Evolutionary conservation across 352 stramenopile genomes (phyloP).

Genomic region (Phytophthora chlamydospora): DNA sequence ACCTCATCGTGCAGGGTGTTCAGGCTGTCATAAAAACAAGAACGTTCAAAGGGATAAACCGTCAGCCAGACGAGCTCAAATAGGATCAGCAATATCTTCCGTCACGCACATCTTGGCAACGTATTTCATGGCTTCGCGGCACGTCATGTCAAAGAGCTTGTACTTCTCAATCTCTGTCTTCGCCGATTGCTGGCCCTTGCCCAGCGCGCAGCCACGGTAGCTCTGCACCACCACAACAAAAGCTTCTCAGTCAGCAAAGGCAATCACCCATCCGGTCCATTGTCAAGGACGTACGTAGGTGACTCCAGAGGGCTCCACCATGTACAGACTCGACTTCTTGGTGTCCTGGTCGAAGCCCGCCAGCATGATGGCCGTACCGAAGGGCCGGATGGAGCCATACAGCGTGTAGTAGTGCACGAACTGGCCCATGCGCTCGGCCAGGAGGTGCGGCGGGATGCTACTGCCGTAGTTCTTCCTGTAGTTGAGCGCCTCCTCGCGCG

Average conservation of each 20-base stretch:
- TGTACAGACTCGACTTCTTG: conserved; percentile 90
- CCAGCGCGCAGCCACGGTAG: conserved; percentile 97
- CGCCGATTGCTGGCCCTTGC: conserved; percentile 97
- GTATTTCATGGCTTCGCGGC: conserved; percentile 97
- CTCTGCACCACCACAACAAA: conserved; percentile 63
- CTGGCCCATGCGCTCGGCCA: conserved; percentile 95
- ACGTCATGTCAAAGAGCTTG: conserved; percentile 94
- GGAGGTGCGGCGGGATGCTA: conserved; percentile 91
- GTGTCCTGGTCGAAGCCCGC: conserved; percentile 95
- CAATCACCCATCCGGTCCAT: not conserved
- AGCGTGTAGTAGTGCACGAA: conserved; percentile 99
- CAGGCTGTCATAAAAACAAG: conserved; percentile 61
- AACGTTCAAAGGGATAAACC: not conserved
- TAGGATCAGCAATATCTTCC: not conserved
- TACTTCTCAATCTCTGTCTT: conserved; percentile 99
- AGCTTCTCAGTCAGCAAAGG: conserved; percentile 6
- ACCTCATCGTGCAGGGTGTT: conserved; percentile 96
- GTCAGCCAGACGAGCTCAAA: conserved; percentile 1
- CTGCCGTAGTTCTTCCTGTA: conserved; percentile 98
- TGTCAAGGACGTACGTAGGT: conserved; percentile 68
- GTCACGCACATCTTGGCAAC: conserved; percentile 96
- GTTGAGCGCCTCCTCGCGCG: conserved; percentile 92
- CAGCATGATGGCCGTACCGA: conserved; percentile 96
- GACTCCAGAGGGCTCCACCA: conserved; percentile 93
- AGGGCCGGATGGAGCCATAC: conserved; percentile 97